Base-by-base conservation (phyloP, 768 basidiomycete genomes). In the Asterophora lycoperdoides region DNA sequence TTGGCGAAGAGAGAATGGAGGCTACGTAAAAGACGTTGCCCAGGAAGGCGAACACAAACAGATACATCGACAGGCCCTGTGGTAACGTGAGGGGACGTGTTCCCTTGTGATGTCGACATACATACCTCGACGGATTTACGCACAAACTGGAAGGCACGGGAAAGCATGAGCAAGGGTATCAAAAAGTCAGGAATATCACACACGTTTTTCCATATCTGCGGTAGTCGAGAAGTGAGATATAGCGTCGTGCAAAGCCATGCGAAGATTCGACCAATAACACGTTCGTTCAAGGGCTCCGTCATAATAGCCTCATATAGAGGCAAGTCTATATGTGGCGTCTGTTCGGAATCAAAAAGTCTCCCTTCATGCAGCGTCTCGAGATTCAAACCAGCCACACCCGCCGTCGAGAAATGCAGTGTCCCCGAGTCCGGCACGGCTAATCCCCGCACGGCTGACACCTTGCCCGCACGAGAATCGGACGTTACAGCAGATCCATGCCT, bases 121-220 rank as follows among this genome's bases (percentile, higher is more conserved):
- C 64, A 50, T 53, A 84, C 86, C 76, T 89, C 91, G 14, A 94
- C 90, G 39, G 93, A 95, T 74, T 93, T 92, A 46, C 93, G 79
- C 47, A 78, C 82, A 61, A 79, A 94, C 92, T 95, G 56, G 11
- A 43, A 3, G 23, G 23, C 23, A 23, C 23, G 23, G 23, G 26
- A 41, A 45, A 52, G 8, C 40, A 50, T 52, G 6, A 51, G 28
- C 40, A 43, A 32, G 32, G 28, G 48, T 13, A 7, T 5, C 29
- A 33, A 38, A 37, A 17, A 42, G 17, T 18, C 41, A 51, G 23
- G 42, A 17, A 26, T 37, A 42, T 32, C 1, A 82, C 92, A 64
- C 65, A 96, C 94, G 61, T 97, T 97, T 68, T 94, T 95, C 96
- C 96, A 98, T 54, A 99, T 96, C 66, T 99, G 96, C 17, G 96